Evolutionary conservation across 371 early-diverging fungal genomes (phyloP).

Genomic region (Circinella umbellata): DNA sequence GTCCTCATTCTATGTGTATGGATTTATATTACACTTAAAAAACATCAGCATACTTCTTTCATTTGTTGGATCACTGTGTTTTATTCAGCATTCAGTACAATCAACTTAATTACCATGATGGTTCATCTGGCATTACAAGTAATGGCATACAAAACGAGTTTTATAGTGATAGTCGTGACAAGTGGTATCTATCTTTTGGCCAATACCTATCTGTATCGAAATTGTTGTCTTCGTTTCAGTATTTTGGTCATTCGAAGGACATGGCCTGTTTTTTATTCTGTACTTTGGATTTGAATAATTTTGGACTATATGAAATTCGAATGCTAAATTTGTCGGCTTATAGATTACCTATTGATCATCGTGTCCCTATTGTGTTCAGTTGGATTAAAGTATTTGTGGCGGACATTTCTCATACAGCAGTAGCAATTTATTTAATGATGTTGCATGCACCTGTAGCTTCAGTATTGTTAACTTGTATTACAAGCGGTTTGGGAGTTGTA

Average conservation of each 20-base stretch:
- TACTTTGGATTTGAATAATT: slow-evolving; percentile 18
- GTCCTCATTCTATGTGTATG: slow-evolving; percentile 2
- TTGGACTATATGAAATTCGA: slow-evolving; percentile 15
- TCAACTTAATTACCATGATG: slow-evolving; percentile 17
- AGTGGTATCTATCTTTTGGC: background rate
- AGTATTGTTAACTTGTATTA: slow-evolving; percentile 13
- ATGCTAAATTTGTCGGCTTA: slow-evolving; percentile 18
- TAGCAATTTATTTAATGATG: slow-evolving; percentile 16
- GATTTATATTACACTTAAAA: slow-evolving; percentile 4
- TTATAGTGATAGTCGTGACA: slow-evolving; percentile 4
- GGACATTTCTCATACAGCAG: slow-evolving; percentile 14
- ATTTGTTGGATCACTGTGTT: slow-evolving; percentile 11
- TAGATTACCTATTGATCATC: slow-evolving; percentile 13
- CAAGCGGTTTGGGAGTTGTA: slow-evolving; percentile 11
- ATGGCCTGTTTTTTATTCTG: slow-evolving; percentile 19
- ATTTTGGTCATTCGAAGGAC: slow-evolving; percentile 21
- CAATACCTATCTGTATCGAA: slow-evolving; percentile 12
- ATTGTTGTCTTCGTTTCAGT: slow-evolving; percentile 20
- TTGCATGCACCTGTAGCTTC: slow-evolving; percentile 19
- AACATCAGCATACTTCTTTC: slow-evolving; percentile 18
- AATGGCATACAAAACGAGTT: background rate
- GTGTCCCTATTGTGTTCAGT: slow-evolving; percentile 11
- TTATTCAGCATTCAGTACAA: slow-evolving; percentile 12
- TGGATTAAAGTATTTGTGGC: slow-evolving; percentile 18
- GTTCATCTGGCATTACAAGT: slow-evolving; percentile 13